Percentiles rank a stretch among this genome's conserved stretches.
Conservation (phyloP, 768 basidiomycete species). For the Leccinum barrowsii region DNA sequence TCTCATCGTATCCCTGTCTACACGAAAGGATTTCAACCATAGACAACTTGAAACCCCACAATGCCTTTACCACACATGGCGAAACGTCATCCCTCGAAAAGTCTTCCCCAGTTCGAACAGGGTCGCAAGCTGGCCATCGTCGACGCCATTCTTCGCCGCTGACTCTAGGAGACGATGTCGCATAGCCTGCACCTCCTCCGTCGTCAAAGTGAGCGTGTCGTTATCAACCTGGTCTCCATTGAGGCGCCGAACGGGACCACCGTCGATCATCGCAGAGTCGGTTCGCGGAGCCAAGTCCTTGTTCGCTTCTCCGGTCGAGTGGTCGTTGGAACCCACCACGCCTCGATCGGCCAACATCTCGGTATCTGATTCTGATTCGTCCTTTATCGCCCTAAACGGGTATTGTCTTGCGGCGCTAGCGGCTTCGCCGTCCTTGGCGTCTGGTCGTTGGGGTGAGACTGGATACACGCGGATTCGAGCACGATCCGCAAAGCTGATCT, state of each 20-base stretch:
- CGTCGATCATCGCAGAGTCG: background rate
- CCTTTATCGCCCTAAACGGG: background rate
- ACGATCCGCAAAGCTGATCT: slow-evolving; percentile 24
- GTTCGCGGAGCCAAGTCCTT: background rate
- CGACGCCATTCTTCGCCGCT: background rate
- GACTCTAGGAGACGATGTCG: slow-evolving; percentile 14
- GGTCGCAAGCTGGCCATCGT: slow-evolving; percentile 11
- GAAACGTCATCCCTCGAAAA: slow-evolving; percentile 21
- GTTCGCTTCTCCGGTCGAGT: background rate
- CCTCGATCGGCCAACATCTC: background rate
- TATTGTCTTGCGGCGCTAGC: background rate
- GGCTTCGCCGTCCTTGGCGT: background rate
- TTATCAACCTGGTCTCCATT: background rate
- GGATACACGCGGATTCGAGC: slow-evolving; percentile 20
- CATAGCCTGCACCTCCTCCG: slow-evolving; percentile 14
- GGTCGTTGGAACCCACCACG: background rate
- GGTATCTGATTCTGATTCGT: background rate
- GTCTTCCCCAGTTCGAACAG: slow-evolving; percentile 22
- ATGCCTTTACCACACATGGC: slow-evolving; percentile 23
- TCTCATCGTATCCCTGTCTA: background rate
- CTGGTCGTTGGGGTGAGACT: slow-evolving; percentile 10
- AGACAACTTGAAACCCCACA: background rate
- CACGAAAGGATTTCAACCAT: background rate
- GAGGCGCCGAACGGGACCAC: background rate
- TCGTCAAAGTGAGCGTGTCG: slow-evolving; percentile 16